phyloP scores from a whole-genome alignment of 345 rosid genomes.

The Populus pruinosa region DNA sequence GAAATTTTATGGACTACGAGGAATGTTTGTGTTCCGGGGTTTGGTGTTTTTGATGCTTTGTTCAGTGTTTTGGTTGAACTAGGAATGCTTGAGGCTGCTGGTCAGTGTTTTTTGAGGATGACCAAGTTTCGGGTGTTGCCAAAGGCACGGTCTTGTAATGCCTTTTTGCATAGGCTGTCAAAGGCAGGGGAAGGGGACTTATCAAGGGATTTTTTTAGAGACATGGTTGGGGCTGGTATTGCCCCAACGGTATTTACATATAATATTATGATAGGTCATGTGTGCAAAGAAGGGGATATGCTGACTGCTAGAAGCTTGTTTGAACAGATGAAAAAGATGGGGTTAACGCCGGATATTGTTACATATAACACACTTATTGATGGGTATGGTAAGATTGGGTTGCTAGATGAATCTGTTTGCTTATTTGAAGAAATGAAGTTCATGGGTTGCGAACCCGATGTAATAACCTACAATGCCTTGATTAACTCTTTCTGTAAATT shows the following conservation, averaged over 20 bases:
- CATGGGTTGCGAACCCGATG: slow-evolving; percentile 48
- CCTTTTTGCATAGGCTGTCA: slow-evolving; percentile 46
- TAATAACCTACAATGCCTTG: slow-evolving; percentile 55
- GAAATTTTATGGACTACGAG: slow-evolving; percentile 65
- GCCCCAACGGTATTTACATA: slow-evolving; percentile 53
- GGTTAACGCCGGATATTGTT: slow-evolving; percentile 57
- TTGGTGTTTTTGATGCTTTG: slow-evolving; percentile 73
- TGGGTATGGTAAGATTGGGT: slow-evolving; percentile 61
- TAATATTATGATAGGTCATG: slow-evolving; percentile 61
- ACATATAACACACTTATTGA: slow-evolving; percentile 69
- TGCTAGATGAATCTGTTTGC: slow-evolving; percentile 41
- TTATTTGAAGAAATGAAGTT: slow-evolving; percentile 58
- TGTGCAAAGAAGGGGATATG: slow-evolving; percentile 65
- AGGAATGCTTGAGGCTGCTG: slow-evolving; percentile 61
- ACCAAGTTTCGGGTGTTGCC: slow-evolving; percentile 54
- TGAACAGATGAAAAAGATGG: slow-evolving; percentile 52
- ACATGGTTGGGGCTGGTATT: slow-evolving; percentile 51
- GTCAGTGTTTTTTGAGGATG: slow-evolving; percentile 50
- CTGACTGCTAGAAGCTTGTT: slow-evolving; percentile 44
- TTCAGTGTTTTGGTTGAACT: slow-evolving; percentile 61
- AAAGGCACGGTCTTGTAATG: slow-evolving; percentile 62
- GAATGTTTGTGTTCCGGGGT: slow-evolving; percentile 50
- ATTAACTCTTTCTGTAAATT: slow-evolving; percentile 62
- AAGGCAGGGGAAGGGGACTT: slow-evolving; percentile 34
- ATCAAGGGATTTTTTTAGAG: slow-evolving; percentile 40